Evolutionary conservation across 768 basidiomycete genomes (phyloP).

Genomic region (Hericium coralloides): DNA sequence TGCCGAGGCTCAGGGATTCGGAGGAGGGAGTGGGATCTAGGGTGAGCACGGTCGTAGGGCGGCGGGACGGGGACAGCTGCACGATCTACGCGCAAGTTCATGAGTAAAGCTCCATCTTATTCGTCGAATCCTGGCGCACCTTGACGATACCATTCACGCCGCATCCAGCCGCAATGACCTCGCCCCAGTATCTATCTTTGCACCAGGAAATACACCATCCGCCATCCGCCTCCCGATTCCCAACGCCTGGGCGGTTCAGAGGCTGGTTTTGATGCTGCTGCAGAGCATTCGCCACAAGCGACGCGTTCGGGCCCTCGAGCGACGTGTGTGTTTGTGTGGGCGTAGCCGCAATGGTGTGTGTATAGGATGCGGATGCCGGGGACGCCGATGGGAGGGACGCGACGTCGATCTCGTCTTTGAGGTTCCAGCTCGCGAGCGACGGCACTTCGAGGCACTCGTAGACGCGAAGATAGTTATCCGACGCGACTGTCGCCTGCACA

Average conservation of each 20-base stretch:
- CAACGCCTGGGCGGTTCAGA: constrained; percentile 32
- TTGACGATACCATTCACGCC: constrained; percentile 72
- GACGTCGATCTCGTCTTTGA: constrained; percentile 72
- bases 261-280: constrained; percentile 35
- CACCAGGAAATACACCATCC: constrained; percentile 96
- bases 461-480: constrained; percentile 80
- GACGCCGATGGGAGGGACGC: constrained; percentile 37
- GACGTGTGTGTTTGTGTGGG: constrained; percentile 52
- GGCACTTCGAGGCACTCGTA: constrained; percentile 86
- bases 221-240: constrained; percentile 76
- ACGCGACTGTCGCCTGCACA: constrained; percentile 73
- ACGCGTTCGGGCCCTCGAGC: constrained; percentile 44
- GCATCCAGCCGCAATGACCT: constrained; percentile 69
- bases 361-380: constrained; percentile 31
- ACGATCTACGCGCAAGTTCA: constrained; percentile 49
- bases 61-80: constrained; percentile 59
- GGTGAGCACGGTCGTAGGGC: constrained; percentile 54
- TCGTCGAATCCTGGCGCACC: constrained; percentile 29
- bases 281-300: constrained; percentile 55
- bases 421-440: constrained; percentile 62
- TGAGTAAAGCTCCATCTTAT: not conserved
- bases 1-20: constrained; percentile 16
- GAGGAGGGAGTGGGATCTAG: constrained; percentile 42
- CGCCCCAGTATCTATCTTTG: constrained; percentile 93
- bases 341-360: constrained; percentile 54